phyloP scores from a whole-genome alignment of 108 stramenopile genomes.

The Skeletonema marinoi region DNA sequence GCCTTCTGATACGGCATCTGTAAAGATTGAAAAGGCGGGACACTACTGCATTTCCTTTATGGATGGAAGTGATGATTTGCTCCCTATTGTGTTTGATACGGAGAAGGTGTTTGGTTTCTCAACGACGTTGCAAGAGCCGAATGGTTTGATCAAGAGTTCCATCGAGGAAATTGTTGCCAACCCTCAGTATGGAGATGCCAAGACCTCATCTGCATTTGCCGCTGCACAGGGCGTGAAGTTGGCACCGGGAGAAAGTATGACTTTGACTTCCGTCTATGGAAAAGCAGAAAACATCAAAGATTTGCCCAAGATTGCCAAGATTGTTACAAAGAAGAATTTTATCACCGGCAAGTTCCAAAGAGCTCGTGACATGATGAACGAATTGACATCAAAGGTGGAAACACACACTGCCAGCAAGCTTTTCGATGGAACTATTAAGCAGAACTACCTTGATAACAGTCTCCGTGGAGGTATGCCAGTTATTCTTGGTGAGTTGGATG shows the following conservation, averaged over 20 bases:
- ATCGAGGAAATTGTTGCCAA: conserved; percentile 73
- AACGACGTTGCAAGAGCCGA: conserved; percentile 74
- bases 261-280: conserved; percentile 88
- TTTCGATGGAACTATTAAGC: conserved; percentile 90
- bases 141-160: conserved; percentile 54
- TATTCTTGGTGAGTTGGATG: conserved; percentile 85
- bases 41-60: conserved; percentile 91
- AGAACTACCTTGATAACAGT: conserved; percentile 95
- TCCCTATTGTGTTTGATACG: conserved; percentile 93
- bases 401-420: conserved; percentile 87
- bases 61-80: conserved; percentile 59
- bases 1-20: conserved; percentile 85
- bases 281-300: conserved; percentile 71
- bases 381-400: conserved; percentile 84
- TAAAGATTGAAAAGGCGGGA: conserved; percentile 87
- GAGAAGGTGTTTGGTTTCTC: conserved; percentile 87
- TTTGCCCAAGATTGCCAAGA: conserved; percentile 70
- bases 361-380: conserved; percentile 79
- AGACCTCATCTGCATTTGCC: conserved; percentile 93
- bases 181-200: conserved; percentile 88
- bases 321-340: conserved; percentile 67
- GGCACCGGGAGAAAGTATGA: conserved; percentile 75
- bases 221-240: conserved; percentile 71
- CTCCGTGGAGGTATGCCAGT: conserved; percentile 95
- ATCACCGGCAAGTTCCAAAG: conserved; percentile 67